A percentile compares a stretch with the other conserved stretches of the same genome.
phyloP scores from a whole-genome alignment of 192 early-diverging fungal species.

The Gorgonomyces haynaldii region DNA sequence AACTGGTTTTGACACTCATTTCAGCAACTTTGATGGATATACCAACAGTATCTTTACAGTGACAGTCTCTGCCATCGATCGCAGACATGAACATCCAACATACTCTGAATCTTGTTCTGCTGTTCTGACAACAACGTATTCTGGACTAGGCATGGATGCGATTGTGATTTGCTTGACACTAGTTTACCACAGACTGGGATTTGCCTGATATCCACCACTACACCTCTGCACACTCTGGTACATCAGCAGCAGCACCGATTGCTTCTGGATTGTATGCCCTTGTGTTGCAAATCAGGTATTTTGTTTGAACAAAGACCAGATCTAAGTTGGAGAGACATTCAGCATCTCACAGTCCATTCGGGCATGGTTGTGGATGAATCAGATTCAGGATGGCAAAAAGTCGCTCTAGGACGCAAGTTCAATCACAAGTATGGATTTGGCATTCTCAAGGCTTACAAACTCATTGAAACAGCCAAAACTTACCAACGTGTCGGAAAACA shows the following conservation, averaged over 20 bases:
- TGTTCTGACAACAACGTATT: conserved; percentile 79
- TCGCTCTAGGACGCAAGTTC: conserved; percentile 59
- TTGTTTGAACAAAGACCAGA: conserved; percentile 65
- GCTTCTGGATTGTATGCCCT: conserved; percentile 84
- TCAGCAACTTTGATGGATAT: conserved; percentile 86
- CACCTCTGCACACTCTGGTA: conserved; percentile 76
- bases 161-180: conserved; percentile 52
- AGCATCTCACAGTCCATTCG: conserved; percentile 69
- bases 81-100: conserved; percentile 58
- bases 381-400: conserved; percentile 64
- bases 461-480: conserved; percentile 67
- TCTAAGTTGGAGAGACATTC: conserved; percentile 87
- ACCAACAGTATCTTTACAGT: conserved; percentile 94
- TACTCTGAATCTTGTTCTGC: conserved; percentile 86
- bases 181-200: conserved; percentile 82
- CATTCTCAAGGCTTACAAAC: conserved; percentile 66
- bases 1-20: conserved; percentile 51
- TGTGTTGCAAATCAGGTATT: conserved; percentile 47
- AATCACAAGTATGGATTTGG: conserved; percentile 95
- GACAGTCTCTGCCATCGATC: conserved; percentile 79
- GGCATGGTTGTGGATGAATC: conserved; percentile 58
- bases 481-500: conserved; percentile 45
- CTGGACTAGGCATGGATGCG: conserved; percentile 45
- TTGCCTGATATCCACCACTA: too few species aligned
- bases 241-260: conserved; percentile 90